Conservation (phyloP, 2,329 filamentous ascomycete species). For the Arthrobotrys sinensis region DNA sequence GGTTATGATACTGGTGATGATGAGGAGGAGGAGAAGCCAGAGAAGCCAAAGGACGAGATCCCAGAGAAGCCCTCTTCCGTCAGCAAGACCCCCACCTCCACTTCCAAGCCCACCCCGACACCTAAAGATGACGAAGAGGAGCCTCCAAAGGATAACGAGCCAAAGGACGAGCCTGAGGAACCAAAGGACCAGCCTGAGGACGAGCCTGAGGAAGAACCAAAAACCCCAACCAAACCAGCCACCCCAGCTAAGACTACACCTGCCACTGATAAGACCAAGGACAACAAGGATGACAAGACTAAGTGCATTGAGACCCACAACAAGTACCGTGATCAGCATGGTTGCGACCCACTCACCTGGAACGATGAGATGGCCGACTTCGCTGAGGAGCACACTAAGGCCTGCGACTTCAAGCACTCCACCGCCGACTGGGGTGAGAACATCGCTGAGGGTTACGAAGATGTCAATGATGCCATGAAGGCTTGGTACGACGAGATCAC, state of each 20-base stretch:
- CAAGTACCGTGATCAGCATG: conserved; percentile 86
- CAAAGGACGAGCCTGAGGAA: background rate
- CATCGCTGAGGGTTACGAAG: conserved; percentile 78
- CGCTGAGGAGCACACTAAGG: conserved; percentile 76
- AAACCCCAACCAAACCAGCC: background rate
- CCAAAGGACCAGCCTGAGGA: no score
- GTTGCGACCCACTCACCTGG: conserved; percentile 77
- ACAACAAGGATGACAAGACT: conserved; percentile 19
- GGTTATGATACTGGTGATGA: conserved; percentile 3
- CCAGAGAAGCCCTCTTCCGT: background rate
- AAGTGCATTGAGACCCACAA: conserved; percentile 82
- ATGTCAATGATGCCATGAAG: conserved; percentile 80
- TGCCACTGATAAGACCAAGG: background rate
- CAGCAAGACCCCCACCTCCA: background rate
- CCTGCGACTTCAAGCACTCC: conserved; percentile 81
- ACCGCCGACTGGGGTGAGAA: conserved; percentile 88
- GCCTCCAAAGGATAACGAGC: background rate
- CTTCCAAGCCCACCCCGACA: background rate
- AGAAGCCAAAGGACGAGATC: background rate
- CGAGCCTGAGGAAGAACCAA: background rate
- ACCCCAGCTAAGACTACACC: background rate
- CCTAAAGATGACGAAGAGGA: background rate
- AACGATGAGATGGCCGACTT: conserved; percentile 75
- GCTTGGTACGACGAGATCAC: conserved; percentile 91
- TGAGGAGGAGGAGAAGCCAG: background rate